A percentile compares a stretch with the other conserved stretches of the same genome.
These are phyloP conservation scores for Hypoxylon intermedium DNA, from an alignment of 495 filamentous ascomycete species.

Conservation along the genomic window DNA sequence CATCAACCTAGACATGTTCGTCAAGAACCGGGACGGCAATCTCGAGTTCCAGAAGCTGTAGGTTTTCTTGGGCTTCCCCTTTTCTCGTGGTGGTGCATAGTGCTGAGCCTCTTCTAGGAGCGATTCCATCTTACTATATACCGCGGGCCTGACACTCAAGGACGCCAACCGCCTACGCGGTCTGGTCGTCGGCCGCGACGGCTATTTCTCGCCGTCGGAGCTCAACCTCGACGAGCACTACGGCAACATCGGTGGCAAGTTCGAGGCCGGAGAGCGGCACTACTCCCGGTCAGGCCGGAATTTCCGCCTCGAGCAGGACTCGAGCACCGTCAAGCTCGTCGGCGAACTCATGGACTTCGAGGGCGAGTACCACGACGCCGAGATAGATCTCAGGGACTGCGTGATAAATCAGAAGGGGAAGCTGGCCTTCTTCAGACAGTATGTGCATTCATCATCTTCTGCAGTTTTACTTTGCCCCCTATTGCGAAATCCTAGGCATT, in stretches of 20 bases:
- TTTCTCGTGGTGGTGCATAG: neutral
- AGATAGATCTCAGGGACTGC: slow-evolving; percentile 20
- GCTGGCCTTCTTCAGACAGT: slow-evolving; percentile 19
- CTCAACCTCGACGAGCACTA: slow-evolving; percentile 29
- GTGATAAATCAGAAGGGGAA: slow-evolving; percentile 24
- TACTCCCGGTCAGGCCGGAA: slow-evolving; percentile 23
- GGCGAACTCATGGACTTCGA: slow-evolving; percentile 25
- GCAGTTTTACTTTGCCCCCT: too few species aligned
- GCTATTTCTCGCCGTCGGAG: slow-evolving; percentile 23
- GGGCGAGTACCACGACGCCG: slow-evolving; percentile 18
- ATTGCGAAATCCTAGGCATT: too few species aligned
- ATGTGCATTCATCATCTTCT: too few species aligned
- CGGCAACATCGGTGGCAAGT: slow-evolving; percentile 32
- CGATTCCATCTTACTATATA: slow-evolving; percentile 27
- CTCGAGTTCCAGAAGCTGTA: slow-evolving; percentile 32
- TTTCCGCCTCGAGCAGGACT: slow-evolving; percentile 19
- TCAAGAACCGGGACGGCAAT: slow-evolving; percentile 26
- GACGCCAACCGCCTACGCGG: slow-evolving; percentile 10
- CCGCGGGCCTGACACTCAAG: slow-evolving; percentile 16
- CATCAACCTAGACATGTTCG: slow-evolving; percentile 32
- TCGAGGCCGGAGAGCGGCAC: slow-evolving; percentile 19
- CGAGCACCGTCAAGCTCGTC: slow-evolving; percentile 13
- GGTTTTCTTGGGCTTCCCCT: neutral
- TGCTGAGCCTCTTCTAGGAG: slow-evolving; percentile 13
- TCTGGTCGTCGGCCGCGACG: slow-evolving; percentile 25